Evolutionary conservation across 2,329 filamentous ascomycete genomes (phyloP), one percentile per base, ranked within the genome.

Genomic region (Fusarium verticillioides): DNA sequence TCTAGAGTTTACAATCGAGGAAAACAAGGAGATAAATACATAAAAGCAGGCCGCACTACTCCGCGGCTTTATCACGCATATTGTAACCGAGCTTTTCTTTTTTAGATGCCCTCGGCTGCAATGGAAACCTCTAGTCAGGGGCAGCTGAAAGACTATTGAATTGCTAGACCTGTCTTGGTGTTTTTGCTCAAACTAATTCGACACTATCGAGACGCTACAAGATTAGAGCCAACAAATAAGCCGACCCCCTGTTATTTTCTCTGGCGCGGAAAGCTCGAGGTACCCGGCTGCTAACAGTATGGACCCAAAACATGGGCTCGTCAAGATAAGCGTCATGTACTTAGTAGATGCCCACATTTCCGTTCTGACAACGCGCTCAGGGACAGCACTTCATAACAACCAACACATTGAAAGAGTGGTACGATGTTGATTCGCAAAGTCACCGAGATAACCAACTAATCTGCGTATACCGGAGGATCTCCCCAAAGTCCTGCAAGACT

Each of bases 261-360:
- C 36, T 18, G 16, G 9, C 16, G 15, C 28, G 46, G 18, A 9
- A 19, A 19, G 11, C 36, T 19, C 10, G 36, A 37, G 36, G 36
- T 39, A 39, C 37, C 37, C 37, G 10, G 3, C 11, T 4, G 1
- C 30, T 50, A 50, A 34, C 21, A 4, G 4, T 9, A 2, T 16
- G 4, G 6, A 3, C 13, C 12, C 2, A 0, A 16, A 8, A 46
- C 6, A 9, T 7, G 12, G 4, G 4, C 19, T 21, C 2, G 4
- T 7, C 1, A 30, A n/a, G 46, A 34, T 50, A 23, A 50, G 47
- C 3, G 0, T 2, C 1, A 18, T 18, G 46, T 50, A 49, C 21
- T 49, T 3, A 9, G 7, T 3, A 18, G 15, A n/a, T 6, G 0
- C 15, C 47, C 47, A 34, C 21, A 50, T 13, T 19, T 34, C 7